phyloP scores from a whole-genome alignment of 495 filamentous ascomycete species.

The Penicillium crystallinum region DNA sequence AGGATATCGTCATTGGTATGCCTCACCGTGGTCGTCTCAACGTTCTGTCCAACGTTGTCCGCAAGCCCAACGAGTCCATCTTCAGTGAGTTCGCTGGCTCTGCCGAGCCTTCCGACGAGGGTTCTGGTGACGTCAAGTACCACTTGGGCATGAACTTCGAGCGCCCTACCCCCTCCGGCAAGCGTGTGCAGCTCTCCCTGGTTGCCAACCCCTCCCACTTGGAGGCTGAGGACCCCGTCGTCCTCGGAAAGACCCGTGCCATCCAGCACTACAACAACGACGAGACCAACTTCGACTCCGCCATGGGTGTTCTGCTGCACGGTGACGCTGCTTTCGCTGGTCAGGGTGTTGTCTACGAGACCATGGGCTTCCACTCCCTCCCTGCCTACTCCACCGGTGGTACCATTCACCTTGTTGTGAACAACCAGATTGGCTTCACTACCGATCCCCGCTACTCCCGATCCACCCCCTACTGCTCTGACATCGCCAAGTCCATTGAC shows the following conservation, averaged over 20 bases:
- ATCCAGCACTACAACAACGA: conserved; percentile 99
- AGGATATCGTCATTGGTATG: conserved; percentile 99
- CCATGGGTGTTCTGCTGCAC: conserved; percentile 93
- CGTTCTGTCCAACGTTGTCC: conserved; percentile 95
- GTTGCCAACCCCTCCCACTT: conserved; percentile 98
- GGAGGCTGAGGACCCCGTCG: conserved; percentile 96
- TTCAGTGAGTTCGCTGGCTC: conserved; percentile 96
- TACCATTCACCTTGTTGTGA: conserved; percentile 94
- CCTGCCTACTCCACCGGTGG: conserved; percentile 95
- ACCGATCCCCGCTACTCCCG: conserved; percentile 97
- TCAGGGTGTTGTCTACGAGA: conserved; percentile 97
- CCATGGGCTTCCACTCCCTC: conserved; percentile 92
- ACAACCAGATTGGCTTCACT: conserved; percentile 99
- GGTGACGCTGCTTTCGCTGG: conserved; percentile 96
- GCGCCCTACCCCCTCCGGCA: conserved; percentile 94
- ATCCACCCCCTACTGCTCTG: conserved; percentile 97
- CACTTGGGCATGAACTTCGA: conserved; percentile 99
- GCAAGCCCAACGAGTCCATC: conserved; percentile 98
- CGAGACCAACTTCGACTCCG: conserved; percentile 76
- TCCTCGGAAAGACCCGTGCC: conserved; percentile 92
- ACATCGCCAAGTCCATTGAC: conserved; percentile 97
- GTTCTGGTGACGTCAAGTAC: conserved; percentile 98
- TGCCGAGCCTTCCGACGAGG: conserved; percentile 84
- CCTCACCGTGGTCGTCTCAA: conserved; percentile 98
- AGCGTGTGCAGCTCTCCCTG: conserved; percentile 95